Evolutionary conservation across 768 basidiomycete genomes (phyloP).

Genomic region (Panus rudis): DNA sequence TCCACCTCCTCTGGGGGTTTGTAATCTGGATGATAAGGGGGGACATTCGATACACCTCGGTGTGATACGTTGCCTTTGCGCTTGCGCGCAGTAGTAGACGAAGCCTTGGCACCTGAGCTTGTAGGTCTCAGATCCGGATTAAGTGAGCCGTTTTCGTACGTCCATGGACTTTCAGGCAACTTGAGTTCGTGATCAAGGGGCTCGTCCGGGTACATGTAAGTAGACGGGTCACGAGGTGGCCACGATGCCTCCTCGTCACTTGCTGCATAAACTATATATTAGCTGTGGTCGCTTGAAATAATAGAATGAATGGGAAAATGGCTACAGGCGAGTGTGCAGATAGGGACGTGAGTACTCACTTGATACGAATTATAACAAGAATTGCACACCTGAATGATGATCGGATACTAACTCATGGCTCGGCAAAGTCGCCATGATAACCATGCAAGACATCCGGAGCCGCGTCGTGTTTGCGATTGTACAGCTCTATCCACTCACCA

Average conservation of each 20-base stretch:
- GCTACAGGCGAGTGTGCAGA: neutral
- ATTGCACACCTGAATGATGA: neutral
- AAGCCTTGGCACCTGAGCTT: slow-evolving; percentile 31
- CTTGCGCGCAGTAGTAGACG: slow-evolving; percentile 19
- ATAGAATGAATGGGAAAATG: neutral
- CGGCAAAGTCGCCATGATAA: neutral
- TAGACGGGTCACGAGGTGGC: slow-evolving; percentile 67
- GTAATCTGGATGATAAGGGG: slow-evolving; percentile 77
- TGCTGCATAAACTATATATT: slow-evolving; percentile 19
- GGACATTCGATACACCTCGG: slow-evolving; percentile 42
- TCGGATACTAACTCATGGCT: neutral
- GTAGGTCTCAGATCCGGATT: slow-evolving; percentile 74
- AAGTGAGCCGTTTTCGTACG: slow-evolving; percentile 67
- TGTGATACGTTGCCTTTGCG: slow-evolving; percentile 10
- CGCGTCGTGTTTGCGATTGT: slow-evolving; percentile 7
- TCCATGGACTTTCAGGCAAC: slow-evolving; percentile 71
- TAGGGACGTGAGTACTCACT: neutral
- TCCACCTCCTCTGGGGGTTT: slow-evolving; percentile 25
- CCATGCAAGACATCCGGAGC: neutral
- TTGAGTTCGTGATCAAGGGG: slow-evolving; percentile 34
- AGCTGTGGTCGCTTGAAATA: neutral
- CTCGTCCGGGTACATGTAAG: slow-evolving; percentile 10
- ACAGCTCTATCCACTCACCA: slow-evolving; percentile 65
- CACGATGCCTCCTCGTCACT: slow-evolving; percentile 35
- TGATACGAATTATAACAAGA: neutral